Evolutionary conservation across 495 filamentous ascomycete genomes (phyloP), one percentile per base, ranked within the genome.

Genomic region (Penicillium manginii): DNA sequence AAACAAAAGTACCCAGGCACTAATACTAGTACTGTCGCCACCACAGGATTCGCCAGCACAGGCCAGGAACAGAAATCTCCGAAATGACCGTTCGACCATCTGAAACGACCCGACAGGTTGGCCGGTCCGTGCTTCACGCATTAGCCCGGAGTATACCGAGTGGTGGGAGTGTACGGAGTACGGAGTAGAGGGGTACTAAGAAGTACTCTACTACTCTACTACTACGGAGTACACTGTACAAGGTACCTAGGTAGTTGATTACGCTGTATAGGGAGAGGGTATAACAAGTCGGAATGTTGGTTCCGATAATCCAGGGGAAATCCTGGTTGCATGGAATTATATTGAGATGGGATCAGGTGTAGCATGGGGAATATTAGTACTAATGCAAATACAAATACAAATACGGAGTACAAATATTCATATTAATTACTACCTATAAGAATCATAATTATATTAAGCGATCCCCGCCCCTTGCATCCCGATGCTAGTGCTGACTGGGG

Each of bases 31-130:
- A n/a, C n/a, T n/a, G n/a, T n/a, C n/a, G n/a, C n/a, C n/a, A n/a
- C n/a, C n/a, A 45, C 2, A 45, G 40, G n/a, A 10, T 15, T 10
- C 40, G 40, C n/a, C 12, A 45, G 26, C 46, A 49, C 26, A 15
- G 46, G 21, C 46, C 46, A 23, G 46, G 22, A 49, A 21, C 17
- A 21, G n/a, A 15, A 31, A 31, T 49, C 46, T 49, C 46, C 46
- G 46, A 49, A 49, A 26, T 49, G 46, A 29, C 19, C 21, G 46
- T 15, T 26, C 19, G 62, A 63, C 59, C 62, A 68, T 42, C 26
- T 71, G 72, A 69, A 72, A 72, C 67, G 61, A 66, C 65, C 68
- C 73, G 65, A 57, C 51, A 68, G 60, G 48, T 29, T 63, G 72
- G 69, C 65, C 64, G 61, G 61, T 60, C 68, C 64, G 66, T 69